Percentiles rank a stretch among this genome's conserved stretches.
Evolutionary conservation across 768 basidiomycete genomes (phyloP).

Genomic region (Suillus subalutaceus): DNA sequence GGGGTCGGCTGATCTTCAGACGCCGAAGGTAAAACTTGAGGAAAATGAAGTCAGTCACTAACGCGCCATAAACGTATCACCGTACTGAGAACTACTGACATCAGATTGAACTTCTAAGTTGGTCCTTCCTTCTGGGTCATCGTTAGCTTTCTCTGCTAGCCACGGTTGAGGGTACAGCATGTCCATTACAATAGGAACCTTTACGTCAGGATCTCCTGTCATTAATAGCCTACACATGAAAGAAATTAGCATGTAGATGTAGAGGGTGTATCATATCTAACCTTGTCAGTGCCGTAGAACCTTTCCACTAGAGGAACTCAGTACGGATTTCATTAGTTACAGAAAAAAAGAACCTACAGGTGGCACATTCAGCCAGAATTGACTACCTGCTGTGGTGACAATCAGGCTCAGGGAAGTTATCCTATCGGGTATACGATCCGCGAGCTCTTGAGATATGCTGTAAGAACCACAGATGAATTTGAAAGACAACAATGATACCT

Average conservation of each 20-base stretch:
- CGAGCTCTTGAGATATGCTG: constrained; percentile 53
- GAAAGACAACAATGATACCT: constrained; percentile 40
- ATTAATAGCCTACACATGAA: constrained; percentile 36
- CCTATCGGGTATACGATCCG: constrained; percentile 64
- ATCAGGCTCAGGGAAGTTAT: constrained; percentile 66
- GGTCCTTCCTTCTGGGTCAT: constrained; percentile 59
- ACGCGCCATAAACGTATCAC: neutral
- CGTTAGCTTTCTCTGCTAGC: constrained; percentile 55
- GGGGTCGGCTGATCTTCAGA: constrained; percentile 55
- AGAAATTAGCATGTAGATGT: constrained; percentile 11
- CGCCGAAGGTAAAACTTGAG: constrained; percentile 49
- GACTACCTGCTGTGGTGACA: constrained; percentile 72
- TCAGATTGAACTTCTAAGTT: constrained; percentile 63
- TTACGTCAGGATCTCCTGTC: constrained; percentile 45
- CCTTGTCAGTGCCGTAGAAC: constrained; percentile 40
- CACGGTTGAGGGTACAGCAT: constrained; percentile 67
- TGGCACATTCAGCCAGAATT: constrained; percentile 59
- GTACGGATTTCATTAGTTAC: neutral
- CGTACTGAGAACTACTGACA: constrained; percentile 36
- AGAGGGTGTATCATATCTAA: constrained; percentile 15
- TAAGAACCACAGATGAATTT: neutral
- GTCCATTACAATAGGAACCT: constrained; percentile 51
- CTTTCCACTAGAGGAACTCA: constrained; percentile 38
- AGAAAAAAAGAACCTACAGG: constrained; percentile 47
- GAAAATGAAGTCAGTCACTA: neutral